Evolutionary conservation across 1,284 basidiomycete genomes (phyloP).

Genomic region (Kalmanozyma brasiliensis): DNA sequence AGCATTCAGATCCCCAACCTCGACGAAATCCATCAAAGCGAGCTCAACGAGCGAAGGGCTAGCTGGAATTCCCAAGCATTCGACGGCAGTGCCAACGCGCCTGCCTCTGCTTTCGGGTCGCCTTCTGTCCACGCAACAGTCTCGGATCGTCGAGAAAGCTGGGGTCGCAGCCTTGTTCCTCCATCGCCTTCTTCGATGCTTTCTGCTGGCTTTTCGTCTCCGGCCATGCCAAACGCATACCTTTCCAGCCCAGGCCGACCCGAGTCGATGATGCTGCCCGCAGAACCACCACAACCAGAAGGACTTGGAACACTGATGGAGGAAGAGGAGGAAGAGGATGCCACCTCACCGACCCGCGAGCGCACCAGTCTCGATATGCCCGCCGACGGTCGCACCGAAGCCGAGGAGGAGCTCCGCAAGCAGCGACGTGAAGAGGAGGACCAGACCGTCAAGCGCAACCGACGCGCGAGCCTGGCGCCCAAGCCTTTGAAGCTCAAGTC

Average conservation of each 20-base stretch:
- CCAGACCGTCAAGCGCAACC: slow-evolving; percentile 51
- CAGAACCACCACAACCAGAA: slow-evolving; percentile 47
- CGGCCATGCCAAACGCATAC: slow-evolving; percentile 20
- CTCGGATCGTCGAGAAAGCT: slow-evolving; percentile 33
- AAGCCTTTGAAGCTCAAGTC: slow-evolving; percentile 62
- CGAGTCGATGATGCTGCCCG: slow-evolving; percentile 36
- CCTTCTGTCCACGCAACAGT: slow-evolving; percentile 12
- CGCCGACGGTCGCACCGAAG: slow-evolving; percentile 14
- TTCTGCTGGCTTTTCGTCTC: slow-evolving; percentile 29
- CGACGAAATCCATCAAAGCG: slow-evolving; percentile 57
- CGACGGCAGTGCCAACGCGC: slow-evolving; percentile 11
- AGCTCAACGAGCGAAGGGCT: slow-evolving; percentile 43
- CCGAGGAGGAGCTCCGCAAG: slow-evolving; percentile 31
- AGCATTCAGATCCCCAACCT: slow-evolving; percentile 61
- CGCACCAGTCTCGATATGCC: slow-evolving; percentile 38
- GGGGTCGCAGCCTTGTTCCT: slow-evolving; percentile 23
- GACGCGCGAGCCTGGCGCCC: slow-evolving; percentile 54
- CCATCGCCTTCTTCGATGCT: slow-evolving; percentile 24
- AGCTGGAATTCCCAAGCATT: slow-evolving; percentile 41
- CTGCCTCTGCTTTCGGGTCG: slow-evolving; percentile 7
- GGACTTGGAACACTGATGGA: slow-evolving; percentile 59
- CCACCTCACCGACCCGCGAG: slow-evolving; percentile 44
- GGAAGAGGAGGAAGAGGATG: slow-evolving; percentile 62
- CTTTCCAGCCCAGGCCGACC: slow-evolving; percentile 44
- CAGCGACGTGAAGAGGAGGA: slow-evolving; percentile 46